Base-by-base conservation (phyloP, 257 asterid genomes). In the Cordia subcordata region DNA sequence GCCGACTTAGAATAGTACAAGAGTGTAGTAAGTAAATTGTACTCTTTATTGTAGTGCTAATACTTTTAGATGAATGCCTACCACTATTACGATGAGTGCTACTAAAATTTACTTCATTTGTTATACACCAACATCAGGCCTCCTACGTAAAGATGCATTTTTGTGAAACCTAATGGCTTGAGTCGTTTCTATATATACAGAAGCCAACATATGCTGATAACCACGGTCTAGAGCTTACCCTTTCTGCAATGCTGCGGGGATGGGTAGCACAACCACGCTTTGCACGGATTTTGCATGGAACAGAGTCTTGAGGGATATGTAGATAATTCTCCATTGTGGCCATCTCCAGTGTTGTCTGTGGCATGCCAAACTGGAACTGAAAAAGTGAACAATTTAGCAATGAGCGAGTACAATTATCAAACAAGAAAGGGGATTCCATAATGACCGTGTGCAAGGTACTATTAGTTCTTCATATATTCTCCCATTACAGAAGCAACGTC, bases 241-340 rank as follows among this genome's bases (percentile, higher is more conserved):
- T 71, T 67, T 88, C 96, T 20, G 96, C 96, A 70, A 88, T 86
- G 82, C 96, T 88, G 44, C 96, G 96, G 70, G 96, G 96, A 74
- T 88, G 96, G 8, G 96, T 88, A 57, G 96, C 96, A 58, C 74
- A 88, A 37, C 96, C 96, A 14, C 96, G 95, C 75, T 88, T 88
- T 13, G 96, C 96, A 51, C 96, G 95, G 60, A 85, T 83, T 72
- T 85, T 88, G 78, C 96, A 88, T 3, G 96, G 83, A 19, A 88
- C 87, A 8, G 95, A 85, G 77, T 85, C 95, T 32, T 77, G 85
- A 4, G 96, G 96, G 53, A 88, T 83, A 77, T 83, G 70, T 15
- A 88, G 64, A 59, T 81, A 61, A 62, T 86, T 88, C 57, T 88
- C 96, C 88, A 85, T 78, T 33, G 90, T 47, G 3, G 76, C 65